Evolutionary conservation across 1,139 yeast species (phyloP).

Genomic region (Candida tropicalis): DNA sequence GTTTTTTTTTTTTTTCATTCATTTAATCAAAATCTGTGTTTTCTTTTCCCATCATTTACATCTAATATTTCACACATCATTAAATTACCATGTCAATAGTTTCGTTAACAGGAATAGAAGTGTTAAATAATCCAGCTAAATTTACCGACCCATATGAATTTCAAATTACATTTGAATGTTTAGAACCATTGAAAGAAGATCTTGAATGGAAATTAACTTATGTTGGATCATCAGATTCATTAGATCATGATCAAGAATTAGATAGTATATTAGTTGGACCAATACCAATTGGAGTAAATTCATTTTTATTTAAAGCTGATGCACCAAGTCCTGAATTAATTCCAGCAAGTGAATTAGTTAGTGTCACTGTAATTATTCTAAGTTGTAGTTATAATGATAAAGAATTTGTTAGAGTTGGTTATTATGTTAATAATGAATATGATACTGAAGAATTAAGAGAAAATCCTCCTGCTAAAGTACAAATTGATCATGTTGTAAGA

Average conservation of each 20-base stretch:
- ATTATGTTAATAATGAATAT: conserved; percentile 95
- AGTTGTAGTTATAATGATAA: conserved; percentile 92
- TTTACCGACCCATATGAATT: conserved; percentile 93
- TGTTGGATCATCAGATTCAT: conserved; percentile 90
- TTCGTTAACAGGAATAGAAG: conserved; percentile 87
- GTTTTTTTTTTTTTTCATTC: no score
- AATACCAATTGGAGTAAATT: conserved; percentile 95
- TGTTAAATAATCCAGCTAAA: conserved; percentile 92
- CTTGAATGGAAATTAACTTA: conserved; percentile 97
- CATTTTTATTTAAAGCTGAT: conserved; percentile 90
- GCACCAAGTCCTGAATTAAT: conserved; percentile 96
- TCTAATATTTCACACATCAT: no score
- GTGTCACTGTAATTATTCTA: conserved; percentile 89
- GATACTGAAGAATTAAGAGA: conserved; percentile 91
- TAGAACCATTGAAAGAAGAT: conserved; percentile 90
- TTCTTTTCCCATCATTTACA: no score
- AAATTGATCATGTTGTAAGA: conserved; percentile 91
- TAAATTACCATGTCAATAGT: conserved; percentile 87
- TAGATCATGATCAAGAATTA: conserved; percentile 95
- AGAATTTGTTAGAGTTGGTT: conserved; percentile 96
- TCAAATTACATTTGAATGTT: conserved; percentile 95
- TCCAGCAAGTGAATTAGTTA: conserved; percentile 92
- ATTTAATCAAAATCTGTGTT: no score
- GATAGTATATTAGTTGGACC: conserved; percentile 97
- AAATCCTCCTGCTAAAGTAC: conserved; percentile 92